Base-by-base conservation (phyloP, 768 basidiomycete species). In the Daedalea quercina region DNA sequence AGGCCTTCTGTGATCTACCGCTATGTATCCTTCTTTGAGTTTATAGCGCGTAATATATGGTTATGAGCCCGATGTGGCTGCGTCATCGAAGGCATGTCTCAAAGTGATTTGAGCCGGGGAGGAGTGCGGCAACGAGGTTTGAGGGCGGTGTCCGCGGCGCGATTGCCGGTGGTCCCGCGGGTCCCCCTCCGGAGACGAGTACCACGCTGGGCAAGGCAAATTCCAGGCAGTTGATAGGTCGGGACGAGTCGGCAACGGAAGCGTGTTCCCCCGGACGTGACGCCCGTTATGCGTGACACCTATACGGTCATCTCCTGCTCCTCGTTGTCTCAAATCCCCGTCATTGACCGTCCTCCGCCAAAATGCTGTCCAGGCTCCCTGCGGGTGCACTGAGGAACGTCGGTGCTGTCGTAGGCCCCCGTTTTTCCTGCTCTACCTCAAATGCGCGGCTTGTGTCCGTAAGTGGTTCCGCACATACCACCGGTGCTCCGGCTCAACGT, bases 301-400 rank as follows among this genome's bases (percentile, higher is more conserved):
- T 51, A 56, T 60, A 63, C 67, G 65, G 48, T 49, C 61, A 53
- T 47, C 67, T 67, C 54, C 65, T 64, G 67, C 67, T 69, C 51
- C 45, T 57, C 54, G 52, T 67, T 68, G 33, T 68, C 64, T 63
- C 65, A 77, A 78, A 76, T 68, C 68, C 67, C 70, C 67, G 60
- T 55, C 62, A 58, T 53, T 59, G 56, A 58, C 62, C 63, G 53
- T 60, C 54, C 44, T 68, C 65, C 65, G 63, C 67, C 73, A 83
- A 80, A 87, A 90, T 90, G 87, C 70, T 89, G 69, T 82, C 85
- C 70, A 89, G 84, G 84, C 79, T 88, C 73, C 82, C 85, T 68
- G 79, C 80, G 71, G 80, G 81, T 72, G 79, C 79, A 73, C 76
- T 87, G 69, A 82, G 75, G 70, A 79, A 75, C 66, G 77, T 77